Evolutionary conservation across 768 basidiomycete species (phyloP).

Genomic region (Sporobolomyces phaffii): DNA sequence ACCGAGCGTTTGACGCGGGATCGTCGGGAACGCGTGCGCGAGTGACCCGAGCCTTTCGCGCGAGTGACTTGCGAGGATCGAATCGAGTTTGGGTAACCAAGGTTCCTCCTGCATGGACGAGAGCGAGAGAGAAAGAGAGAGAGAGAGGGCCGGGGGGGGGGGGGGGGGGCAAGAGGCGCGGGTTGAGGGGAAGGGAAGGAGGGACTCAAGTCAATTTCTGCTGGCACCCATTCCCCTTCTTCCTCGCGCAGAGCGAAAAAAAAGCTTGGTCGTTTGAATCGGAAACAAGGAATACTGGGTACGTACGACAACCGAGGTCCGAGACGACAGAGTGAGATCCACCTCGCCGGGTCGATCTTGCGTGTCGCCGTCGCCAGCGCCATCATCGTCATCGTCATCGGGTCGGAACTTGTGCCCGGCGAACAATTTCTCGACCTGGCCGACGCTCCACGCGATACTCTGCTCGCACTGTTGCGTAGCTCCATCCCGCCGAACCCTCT

Average conservation of each 20-base stretch:
- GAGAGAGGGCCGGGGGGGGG: too few relatives aligned
- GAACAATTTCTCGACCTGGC: conserved; percentile 24
- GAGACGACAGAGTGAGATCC: too few relatives aligned
- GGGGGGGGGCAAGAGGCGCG: too few relatives aligned
- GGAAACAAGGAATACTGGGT: too few relatives aligned
- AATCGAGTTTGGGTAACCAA: not conserved
- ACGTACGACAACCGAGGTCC: too few relatives aligned
- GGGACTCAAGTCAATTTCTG: too few relatives aligned
- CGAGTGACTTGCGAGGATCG: conserved; percentile 4
- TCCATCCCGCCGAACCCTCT: conserved; percentile 48
- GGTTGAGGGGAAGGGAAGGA: too few relatives aligned
- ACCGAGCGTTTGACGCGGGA: conserved; percentile 55
- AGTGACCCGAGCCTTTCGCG: not conserved
- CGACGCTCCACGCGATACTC: not conserved
- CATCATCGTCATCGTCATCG: not conserved
- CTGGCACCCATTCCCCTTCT: too few relatives aligned
- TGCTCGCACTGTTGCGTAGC: conserved; percentile 15
- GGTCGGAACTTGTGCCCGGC: conserved; percentile 23
- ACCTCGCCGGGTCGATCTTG: not conserved
- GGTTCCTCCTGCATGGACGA: too few relatives aligned
- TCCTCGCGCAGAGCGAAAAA: too few relatives aligned
- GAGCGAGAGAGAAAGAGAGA: not conserved
- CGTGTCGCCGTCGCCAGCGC: not conserved
- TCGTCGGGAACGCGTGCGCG: conserved; percentile 48
- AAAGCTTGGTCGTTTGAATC: too few relatives aligned